phyloP scores from a whole-genome alignment of 495 filamentous ascomycete species.

The Lasiosphaeriaceae sp. region DNA sequence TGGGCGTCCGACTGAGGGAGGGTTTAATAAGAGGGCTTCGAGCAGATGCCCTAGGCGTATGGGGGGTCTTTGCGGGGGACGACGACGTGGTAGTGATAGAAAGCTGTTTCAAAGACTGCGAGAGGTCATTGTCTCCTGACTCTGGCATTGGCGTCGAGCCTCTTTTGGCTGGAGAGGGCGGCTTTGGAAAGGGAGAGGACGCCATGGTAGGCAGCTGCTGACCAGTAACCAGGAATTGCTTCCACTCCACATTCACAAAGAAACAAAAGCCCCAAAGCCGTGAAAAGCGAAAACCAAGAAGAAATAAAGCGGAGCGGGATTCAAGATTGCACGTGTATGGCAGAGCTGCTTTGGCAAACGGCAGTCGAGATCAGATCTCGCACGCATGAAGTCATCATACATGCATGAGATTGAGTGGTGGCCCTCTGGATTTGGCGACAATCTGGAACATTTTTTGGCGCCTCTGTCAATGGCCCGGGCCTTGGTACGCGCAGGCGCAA shows the following conservation, averaged over 20 bases:
- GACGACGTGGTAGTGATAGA: constrained; percentile 35
- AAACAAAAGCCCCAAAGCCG: no score
- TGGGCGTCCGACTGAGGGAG: constrained; percentile 24
- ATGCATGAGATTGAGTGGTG: not conserved
- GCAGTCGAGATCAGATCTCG: not conserved
- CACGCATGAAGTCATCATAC: constrained; percentile 16
- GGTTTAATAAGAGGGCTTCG: constrained; percentile 24
- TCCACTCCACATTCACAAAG: no score
- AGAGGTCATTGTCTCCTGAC: constrained; percentile 27
- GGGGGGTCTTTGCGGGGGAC: constrained; percentile 22
- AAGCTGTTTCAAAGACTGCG: constrained; percentile 39
- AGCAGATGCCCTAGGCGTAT: constrained; percentile 16
- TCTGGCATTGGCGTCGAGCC: constrained; percentile 10
- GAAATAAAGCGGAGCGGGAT: no score
- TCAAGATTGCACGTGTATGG: not conserved
- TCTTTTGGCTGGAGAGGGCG: constrained; percentile 1
- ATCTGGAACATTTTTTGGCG: constrained; percentile 6
- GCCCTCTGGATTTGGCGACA: not conserved
- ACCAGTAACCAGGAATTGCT: no score
- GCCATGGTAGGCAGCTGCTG: constrained; percentile 7
- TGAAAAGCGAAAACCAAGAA: no score
- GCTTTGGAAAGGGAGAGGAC: not conserved
- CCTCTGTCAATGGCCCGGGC: not conserved
- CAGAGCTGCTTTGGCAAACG: not conserved
- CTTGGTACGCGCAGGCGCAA: not conserved